Conservation (phyloP, 2,329 filamentous ascomycete species). For the Hymenoscyphus fructigenus region DNA sequence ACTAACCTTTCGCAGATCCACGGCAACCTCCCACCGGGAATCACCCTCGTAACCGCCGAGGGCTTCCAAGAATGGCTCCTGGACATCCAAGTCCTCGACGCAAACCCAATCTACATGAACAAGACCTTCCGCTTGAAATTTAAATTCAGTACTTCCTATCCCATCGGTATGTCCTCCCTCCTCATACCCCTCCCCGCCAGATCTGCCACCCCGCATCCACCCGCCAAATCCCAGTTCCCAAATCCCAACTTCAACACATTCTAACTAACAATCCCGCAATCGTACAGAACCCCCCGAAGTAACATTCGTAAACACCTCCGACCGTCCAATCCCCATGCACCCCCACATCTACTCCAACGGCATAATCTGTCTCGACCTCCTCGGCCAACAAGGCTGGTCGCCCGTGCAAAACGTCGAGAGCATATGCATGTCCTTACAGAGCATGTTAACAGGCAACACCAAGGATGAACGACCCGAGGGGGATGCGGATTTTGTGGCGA, state of each 20-base stretch:
- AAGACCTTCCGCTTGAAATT: conserved; percentile 86
- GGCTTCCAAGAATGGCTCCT: conserved; percentile 88
- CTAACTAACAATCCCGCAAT: neutral
- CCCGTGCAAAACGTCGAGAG: conserved; percentile 97
- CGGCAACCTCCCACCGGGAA: conserved; percentile 56
- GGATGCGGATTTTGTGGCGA: conserved; percentile 83
- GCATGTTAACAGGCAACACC: conserved; percentile 94
- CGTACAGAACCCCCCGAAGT: conserved; percentile 86
- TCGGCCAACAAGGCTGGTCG: conserved; percentile 87
- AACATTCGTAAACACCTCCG: conserved; percentile 69
- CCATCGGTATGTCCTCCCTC: conserved; percentile 66
- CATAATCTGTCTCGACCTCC: conserved; percentile 94
- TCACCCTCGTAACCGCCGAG: conserved; percentile 76
- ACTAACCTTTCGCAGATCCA: conserved; percentile 31
- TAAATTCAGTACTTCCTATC: conserved; percentile 78
- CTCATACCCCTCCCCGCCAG: neutral
- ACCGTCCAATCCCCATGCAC: conserved; percentile 81
- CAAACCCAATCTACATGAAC: conserved; percentile 81
- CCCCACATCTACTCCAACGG: conserved; percentile 97
- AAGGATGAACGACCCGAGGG: conserved; percentile 89
- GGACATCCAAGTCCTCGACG: conserved; percentile 87
- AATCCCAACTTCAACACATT: neutral
- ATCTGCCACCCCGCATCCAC: neutral
- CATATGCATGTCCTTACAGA: conserved; percentile 95
- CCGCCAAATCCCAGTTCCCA: neutral